Conservation (phyloP, 805 yeast species). For the Candida silvatica region DNA sequence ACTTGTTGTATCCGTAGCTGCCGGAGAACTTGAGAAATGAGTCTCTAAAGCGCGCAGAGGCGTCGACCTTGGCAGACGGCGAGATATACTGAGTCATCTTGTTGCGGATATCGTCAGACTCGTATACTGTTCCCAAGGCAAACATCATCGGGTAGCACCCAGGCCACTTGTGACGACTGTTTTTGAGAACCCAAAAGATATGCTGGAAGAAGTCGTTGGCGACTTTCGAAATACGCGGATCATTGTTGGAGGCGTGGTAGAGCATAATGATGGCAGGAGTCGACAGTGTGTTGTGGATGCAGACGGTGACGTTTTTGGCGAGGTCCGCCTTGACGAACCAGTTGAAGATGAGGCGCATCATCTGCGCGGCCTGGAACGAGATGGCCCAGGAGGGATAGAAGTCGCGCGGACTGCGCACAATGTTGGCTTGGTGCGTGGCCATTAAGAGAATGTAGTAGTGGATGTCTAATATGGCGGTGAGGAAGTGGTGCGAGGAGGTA, state of each 20-base stretch:
- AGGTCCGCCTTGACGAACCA: constrained; percentile 47
- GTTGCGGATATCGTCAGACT: constrained; percentile 19
- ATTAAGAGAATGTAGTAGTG: constrained; percentile 70
- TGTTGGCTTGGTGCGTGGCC: constrained; percentile 62
- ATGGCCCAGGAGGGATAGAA: constrained; percentile 63
- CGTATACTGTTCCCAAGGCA: constrained; percentile 35
- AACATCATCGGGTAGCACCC: constrained; percentile 44
- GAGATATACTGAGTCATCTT: not conserved
- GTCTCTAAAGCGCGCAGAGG: no score
- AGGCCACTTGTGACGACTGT: constrained; percentile 43
- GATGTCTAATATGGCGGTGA: constrained; percentile 51
- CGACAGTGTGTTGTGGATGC: constrained; percentile 34
- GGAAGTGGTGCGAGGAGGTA: constrained; percentile 41
- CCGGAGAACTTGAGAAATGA: no score
- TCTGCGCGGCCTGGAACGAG: constrained; percentile 74
- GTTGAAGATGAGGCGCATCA: constrained; percentile 57
- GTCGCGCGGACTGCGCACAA: constrained; percentile 30
- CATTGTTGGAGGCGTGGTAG: constrained; percentile 42
- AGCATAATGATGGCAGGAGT: constrained; percentile 60
- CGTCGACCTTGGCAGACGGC: no score
- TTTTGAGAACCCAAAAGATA: constrained; percentile 24
- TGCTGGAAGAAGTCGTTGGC: constrained; percentile 16
- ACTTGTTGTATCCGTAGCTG: no score
- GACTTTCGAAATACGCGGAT: constrained; percentile 15
- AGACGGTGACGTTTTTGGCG: constrained; percentile 29